Conservation (phyloP, 306 rosid species). For the Castanospermum australe region DNA sequence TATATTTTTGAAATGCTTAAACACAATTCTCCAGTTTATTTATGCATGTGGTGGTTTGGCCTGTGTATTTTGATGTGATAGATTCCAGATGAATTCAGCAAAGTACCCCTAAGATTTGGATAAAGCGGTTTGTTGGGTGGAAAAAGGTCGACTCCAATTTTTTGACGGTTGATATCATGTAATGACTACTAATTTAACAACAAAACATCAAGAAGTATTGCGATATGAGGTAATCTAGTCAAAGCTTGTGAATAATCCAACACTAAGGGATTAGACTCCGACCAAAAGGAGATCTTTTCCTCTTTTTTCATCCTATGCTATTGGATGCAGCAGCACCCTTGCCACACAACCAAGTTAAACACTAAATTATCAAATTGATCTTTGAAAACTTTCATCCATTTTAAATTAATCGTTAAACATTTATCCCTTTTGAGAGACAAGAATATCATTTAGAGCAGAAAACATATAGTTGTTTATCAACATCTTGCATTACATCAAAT, state of each 20-base stretch:
- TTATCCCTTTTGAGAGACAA: too few relatives aligned
- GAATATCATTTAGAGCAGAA: constrained; percentile 44
- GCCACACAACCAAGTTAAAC: constrained; percentile 60
- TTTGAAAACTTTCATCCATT: too few relatives aligned
- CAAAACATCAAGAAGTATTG: background rate
- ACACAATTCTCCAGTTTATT: too few relatives aligned
- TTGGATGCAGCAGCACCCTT: constrained; percentile 46
- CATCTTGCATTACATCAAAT: constrained; percentile 60
- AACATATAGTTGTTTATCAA: constrained; percentile 59
- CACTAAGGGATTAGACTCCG: background rate
- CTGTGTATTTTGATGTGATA: too few relatives aligned
- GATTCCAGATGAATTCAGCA: too few relatives aligned
- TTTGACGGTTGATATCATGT: background rate
- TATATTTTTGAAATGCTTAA: too few relatives aligned
- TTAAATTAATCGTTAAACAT: too few relatives aligned
- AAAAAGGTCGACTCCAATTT: background rate
- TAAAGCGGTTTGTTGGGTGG: background rate
- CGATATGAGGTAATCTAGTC: background rate
- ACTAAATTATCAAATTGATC: too few relatives aligned
- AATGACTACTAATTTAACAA: background rate
- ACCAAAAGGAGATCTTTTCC: background rate
- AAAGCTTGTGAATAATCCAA: background rate
- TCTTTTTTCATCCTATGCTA: constrained; percentile 23
- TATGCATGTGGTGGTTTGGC: too few relatives aligned
- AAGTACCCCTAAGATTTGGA: too few relatives aligned